A percentile compares a stretch with the other conserved stretches of the same genome.
Conservation (phyloP, 495 filamentous ascomycete genomes). For the Penicillium argentinense region DNA sequence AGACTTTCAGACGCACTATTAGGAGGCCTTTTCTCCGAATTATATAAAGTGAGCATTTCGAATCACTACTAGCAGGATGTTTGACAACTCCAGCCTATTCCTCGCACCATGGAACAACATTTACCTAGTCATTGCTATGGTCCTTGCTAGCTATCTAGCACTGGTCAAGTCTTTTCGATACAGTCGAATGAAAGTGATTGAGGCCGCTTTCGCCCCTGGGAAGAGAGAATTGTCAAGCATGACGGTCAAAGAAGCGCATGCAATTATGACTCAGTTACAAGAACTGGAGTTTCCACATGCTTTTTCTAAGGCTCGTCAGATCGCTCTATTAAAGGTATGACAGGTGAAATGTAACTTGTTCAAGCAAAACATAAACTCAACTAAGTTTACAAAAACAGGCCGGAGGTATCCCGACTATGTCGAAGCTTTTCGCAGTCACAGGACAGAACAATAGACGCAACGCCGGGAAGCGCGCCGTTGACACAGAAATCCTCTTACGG, state of each 20-base stretch:
- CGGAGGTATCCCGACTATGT: constrained; percentile 38
- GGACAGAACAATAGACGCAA: constrained; percentile 33
- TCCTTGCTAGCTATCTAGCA: constrained; percentile 1
- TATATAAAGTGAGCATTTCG: no score
- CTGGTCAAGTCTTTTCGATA: constrained; percentile 17
- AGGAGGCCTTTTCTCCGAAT: no score
- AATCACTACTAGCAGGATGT: no score
- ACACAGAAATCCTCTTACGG: constrained; percentile 31
- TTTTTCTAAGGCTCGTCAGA: constrained; percentile 22
- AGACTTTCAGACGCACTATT: no score
- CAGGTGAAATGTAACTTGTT: no score
- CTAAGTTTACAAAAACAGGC: constrained; percentile 18
- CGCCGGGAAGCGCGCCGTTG: constrained; percentile 27
- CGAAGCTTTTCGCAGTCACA: constrained; percentile 35
- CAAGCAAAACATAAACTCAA: not conserved
- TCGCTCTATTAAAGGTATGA: constrained; percentile 34
- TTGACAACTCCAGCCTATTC: no score
- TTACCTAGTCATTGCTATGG: not conserved
- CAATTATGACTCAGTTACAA: constrained; percentile 25
- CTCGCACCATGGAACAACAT: no score
- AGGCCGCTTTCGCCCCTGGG: constrained; percentile 12
- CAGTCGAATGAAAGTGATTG: constrained; percentile 13
- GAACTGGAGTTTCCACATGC: constrained; percentile 34
- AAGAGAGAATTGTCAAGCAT: constrained; percentile 28
- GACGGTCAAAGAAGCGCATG: constrained; percentile 32